Evolutionary conservation across 495 filamentous ascomycete species (phyloP), one percentile per base, ranked within the genome.

Genomic region (Hypoxylon perforatum): DNA sequence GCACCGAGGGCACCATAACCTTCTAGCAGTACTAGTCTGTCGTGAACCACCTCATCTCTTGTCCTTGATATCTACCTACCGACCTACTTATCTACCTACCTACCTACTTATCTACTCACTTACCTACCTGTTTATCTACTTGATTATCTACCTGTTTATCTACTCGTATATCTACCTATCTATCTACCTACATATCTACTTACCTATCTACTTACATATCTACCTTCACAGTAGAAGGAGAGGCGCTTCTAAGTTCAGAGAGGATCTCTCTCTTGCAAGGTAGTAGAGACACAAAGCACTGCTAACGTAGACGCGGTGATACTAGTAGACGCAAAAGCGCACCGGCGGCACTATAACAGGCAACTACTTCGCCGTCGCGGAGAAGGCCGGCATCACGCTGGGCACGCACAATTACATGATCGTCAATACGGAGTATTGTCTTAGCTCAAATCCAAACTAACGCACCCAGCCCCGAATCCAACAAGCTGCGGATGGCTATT

Each of bases 21-120:
- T 90, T 90, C 69, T 75, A 79, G 28, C 88, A 90, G 77, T 89
- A 80, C 72, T 87, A 84, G 83, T 85, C 84, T 21, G 81, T 90
- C 41, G 51, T 63, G 45, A 55, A 44, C 35, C 17, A 19, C 17
- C n/a, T 19, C 8, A 9, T 9, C 17, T 44, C 41, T 42, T 39
- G 5, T 11, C 30, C 11, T 35, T 35, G 4, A 35, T 35, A 5
- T 11, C 30, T 35, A 35, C n/a, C n/a, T n/a, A n/a, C n/a, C n/a
- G n/a, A n/a, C n/a, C n/a, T n/a, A n/a, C n/a, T n/a, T n/a, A n/a
- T n/a, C n/a, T n/a, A n/a, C n/a, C n/a, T n/a, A n/a, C n/a, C n/a
- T n/a, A n/a, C n/a, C n/a, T n/a, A n/a, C n/a, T n/a, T n/a, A n/a
- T n/a, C n/a, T n/a, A n/a, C n/a, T n/a, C n/a, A n/a, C n/a, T n/a